phyloP scores from a whole-genome alignment of 345 rosid genomes.

The Brassica rapa region DNA sequence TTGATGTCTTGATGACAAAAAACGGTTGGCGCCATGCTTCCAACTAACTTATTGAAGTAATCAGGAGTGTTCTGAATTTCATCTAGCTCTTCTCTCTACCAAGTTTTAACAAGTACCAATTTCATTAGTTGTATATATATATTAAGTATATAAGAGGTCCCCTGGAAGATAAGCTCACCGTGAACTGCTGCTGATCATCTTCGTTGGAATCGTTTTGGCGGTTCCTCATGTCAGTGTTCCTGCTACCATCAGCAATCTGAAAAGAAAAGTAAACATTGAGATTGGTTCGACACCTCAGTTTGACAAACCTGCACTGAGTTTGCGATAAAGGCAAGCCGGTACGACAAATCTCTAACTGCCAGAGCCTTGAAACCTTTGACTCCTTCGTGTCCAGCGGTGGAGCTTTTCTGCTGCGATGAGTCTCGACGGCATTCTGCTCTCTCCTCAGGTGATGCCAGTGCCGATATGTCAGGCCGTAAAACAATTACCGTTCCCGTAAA shows the following conservation, averaged over 20 bases:
- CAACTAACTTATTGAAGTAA: slow-evolving; percentile 89
- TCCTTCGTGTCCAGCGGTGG: slow-evolving; percentile 69
- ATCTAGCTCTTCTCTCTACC: slow-evolving; percentile 73
- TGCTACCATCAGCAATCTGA: slow-evolving; percentile 87
- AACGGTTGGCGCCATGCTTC: slow-evolving; percentile 86
- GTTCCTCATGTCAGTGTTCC: slow-evolving; percentile 72
- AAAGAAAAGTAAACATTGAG: slow-evolving; percentile 6
- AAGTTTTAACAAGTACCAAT: background rate
- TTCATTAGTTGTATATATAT: background rate
- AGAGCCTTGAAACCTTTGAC: slow-evolving; percentile 81
- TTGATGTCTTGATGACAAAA: slow-evolving; percentile 98
- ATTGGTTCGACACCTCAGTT: background rate
- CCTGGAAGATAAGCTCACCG: slow-evolving; percentile 43
- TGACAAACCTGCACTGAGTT: slow-evolving; percentile 88
- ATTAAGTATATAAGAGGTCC: too few species aligned
- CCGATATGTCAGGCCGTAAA: slow-evolving; percentile 76
- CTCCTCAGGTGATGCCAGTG: slow-evolving; percentile 92
- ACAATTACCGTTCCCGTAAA: slow-evolving; percentile 88
- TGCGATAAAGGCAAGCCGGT: slow-evolving; percentile 90
- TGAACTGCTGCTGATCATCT: slow-evolving; percentile 76
- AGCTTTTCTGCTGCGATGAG: slow-evolving; percentile 61
- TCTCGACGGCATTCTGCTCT: slow-evolving; percentile 83
- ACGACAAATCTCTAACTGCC: slow-evolving; percentile 93
- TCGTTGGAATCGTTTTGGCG: slow-evolving; percentile 82
- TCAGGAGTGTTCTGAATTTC: slow-evolving; percentile 88